phyloP scores from a whole-genome alignment of 352 stramenopile species.

The Pythium pectinolyticum region DNA sequence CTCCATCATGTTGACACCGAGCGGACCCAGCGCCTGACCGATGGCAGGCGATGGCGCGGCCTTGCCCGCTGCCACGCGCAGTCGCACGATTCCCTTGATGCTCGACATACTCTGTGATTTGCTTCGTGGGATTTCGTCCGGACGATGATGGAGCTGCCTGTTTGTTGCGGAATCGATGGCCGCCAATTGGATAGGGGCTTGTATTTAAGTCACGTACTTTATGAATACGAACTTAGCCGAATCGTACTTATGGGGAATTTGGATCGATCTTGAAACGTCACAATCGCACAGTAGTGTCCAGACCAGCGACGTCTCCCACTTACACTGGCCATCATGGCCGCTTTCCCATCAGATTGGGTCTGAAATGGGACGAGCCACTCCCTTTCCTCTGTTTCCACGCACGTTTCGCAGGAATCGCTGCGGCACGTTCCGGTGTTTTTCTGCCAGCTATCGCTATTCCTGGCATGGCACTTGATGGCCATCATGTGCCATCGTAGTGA shows the following conservation, averaged over 20 bases:
- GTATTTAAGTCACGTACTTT: neutral
- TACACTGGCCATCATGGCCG: neutral
- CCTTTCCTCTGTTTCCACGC: neutral
- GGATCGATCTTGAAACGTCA: slow-evolving; percentile 7
- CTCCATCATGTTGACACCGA: slow-evolving; percentile 99
- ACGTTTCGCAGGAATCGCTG: slow-evolving; percentile 13
- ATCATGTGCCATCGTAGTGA: slow-evolving; percentile 11
- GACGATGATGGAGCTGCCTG: neutral
- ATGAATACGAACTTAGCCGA: slow-evolving; percentile 1
- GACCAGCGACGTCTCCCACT: too few species aligned
- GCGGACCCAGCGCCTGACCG: slow-evolving; percentile 92
- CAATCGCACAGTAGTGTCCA: neutral
- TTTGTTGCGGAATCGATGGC: slow-evolving; percentile 9
- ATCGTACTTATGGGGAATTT: slow-evolving; percentile 3
- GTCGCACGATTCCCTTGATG: slow-evolving; percentile 82
- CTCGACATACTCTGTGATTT: slow-evolving; percentile 20
- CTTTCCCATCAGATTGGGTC: slow-evolving; percentile 3
- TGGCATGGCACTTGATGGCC: slow-evolving; percentile 13
- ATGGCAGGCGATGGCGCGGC: slow-evolving; percentile 86
- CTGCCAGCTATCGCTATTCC: slow-evolving; percentile 16
- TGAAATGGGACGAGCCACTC: neutral
- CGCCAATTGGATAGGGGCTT: slow-evolving; percentile 2
- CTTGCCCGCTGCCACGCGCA: slow-evolving; percentile 85
- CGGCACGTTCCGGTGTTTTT: slow-evolving; percentile 10
- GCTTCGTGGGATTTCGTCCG: too few species aligned